Percentiles rank a stretch among this genome's conserved stretches.
phyloP scores from a whole-genome alignment of 2,329 filamentous ascomycete species.

The Trichophyton mentagrophytes region DNA sequence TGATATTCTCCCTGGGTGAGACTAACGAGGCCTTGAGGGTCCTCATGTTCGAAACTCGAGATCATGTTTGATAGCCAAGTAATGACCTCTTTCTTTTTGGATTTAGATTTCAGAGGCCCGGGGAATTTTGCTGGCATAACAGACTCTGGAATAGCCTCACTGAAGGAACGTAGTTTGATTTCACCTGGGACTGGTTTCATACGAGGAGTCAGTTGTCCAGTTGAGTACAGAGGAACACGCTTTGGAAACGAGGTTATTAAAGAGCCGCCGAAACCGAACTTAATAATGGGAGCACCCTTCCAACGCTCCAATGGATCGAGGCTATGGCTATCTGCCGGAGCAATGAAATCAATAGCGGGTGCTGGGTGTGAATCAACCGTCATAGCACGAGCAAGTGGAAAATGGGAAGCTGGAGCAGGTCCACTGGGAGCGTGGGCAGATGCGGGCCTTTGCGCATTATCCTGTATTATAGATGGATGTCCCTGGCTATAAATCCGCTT shows the following conservation, averaged over 20 bases:
- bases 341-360: conserved; percentile 42
- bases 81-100: conserved; percentile 87
- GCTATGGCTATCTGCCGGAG: conserved; percentile 43
- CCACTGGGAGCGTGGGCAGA: conserved; percentile 39
- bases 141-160: conserved; percentile 56
- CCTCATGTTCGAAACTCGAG: conserved; percentile 51
- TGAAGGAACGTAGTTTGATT: conserved; percentile 63
- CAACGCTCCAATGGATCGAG: conserved; percentile 74
- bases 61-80: conserved; percentile 71
- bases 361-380: conserved; percentile 32
- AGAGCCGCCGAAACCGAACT: conserved; percentile 75
- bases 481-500: conserved; percentile 38
- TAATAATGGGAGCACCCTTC: conserved; percentile 77
- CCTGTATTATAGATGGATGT: conserved; percentile 30
- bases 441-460: conserved; percentile 41
- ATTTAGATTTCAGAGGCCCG: conserved; percentile 75
- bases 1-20: conserved; percentile 43
- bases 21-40: conserved; percentile 37
- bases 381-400: background rate
- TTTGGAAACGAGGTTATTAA: conserved; percentile 79
- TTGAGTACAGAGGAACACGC: conserved; percentile 72
- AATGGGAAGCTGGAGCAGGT: conserved; percentile 21
- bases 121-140: conserved; percentile 72
- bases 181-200: conserved; percentile 74
- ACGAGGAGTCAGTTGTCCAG: conserved; percentile 58